Base-by-base conservation (phyloP, 176 grass and related monocot genomes). In the Aegilops speltoides region DNA sequence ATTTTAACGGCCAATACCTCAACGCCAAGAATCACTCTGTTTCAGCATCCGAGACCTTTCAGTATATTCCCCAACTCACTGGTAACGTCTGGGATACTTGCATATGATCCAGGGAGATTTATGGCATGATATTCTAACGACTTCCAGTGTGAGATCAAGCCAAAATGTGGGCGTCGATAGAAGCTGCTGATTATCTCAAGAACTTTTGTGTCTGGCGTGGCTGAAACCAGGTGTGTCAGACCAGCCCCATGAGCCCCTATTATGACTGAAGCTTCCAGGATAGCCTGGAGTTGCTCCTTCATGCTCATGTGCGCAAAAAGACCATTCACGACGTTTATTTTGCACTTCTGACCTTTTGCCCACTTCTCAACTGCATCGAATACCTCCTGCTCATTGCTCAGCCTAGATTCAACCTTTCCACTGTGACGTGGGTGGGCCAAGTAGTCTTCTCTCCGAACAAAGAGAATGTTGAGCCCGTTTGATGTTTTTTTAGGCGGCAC, bases 161-260 rank as follows among this genome's bases (percentile, higher is more conserved):
- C 73, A 76, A 97, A 99, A 79, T 99, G 94, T 5, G 97, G 97
- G 32, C 97, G 87, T 31, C 73, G 90, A 34, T 99, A 99, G 61
- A 89, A 64, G 80, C 94, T 97, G 84, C 90, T 94, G 79, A 99
- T 99, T 64, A 99, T 93, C 83, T 99, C 97, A 25, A 99, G 90
- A 81, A 99, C 97, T 82, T 87, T 90, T 36, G 97, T 91, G 68
- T 82, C 94, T 16, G 68, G 73, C 29, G 64, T 91, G 7, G 94
- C 92, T 22, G 91, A 95, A 79, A 99, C 94, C 74, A 99, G 70
- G 82, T 97, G 94, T 31, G 97, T 99, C 76, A 99, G 83, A 38
- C 97, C 97, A 61, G 97, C 97, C 10, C 97, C 97, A 79, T 99
- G 97, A 72, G 97, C 97, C 31, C 97, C 94, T 88, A 99, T 81